Evolutionary conservation across 2,329 filamentous ascomycete species (phyloP).

Genomic region (Phyllosticta ampelicida): DNA sequence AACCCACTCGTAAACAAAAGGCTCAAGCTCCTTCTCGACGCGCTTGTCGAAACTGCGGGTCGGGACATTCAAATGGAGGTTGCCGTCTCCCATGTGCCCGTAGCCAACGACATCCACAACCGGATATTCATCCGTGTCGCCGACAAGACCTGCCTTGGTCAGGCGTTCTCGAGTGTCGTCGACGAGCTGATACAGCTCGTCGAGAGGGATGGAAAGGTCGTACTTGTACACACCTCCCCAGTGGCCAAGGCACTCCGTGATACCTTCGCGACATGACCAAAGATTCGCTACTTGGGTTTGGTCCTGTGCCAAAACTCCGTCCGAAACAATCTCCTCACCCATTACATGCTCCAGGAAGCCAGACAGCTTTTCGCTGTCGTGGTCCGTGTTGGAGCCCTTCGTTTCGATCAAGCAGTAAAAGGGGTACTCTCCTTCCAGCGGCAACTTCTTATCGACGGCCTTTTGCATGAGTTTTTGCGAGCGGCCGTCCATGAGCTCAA

Average conservation of each 20-base stretch:
- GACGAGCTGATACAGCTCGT: slow-evolving; percentile 79
- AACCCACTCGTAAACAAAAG: slow-evolving; percentile 97
- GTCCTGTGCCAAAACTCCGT: slow-evolving; percentile 87
- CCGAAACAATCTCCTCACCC: slow-evolving; percentile 71
- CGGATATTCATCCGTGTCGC: slow-evolving; percentile 61
- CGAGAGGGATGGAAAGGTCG: slow-evolving; percentile 85
- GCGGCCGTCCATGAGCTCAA: slow-evolving; percentile 88
- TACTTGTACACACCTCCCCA: slow-evolving; percentile 98
- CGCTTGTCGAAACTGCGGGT: slow-evolving; percentile 73
- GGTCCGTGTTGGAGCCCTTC: slow-evolving; percentile 85
- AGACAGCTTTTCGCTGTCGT: slow-evolving; percentile 84
- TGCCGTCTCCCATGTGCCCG: slow-evolving; percentile 95
- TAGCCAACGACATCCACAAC: slow-evolving; percentile 90
- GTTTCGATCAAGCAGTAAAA: slow-evolving; percentile 98
- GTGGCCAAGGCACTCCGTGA: slow-evolving; percentile 79
- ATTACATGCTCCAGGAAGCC: slow-evolving; percentile 86
- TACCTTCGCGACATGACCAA: slow-evolving; percentile 89
- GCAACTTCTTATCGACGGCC: slow-evolving; percentile 66
- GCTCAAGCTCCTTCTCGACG: slow-evolving; percentile 81
- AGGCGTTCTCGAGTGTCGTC: slow-evolving; percentile 71
- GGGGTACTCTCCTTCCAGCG: slow-evolving; percentile 71
- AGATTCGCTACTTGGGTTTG: slow-evolving; percentile 78
- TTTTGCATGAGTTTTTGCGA: slow-evolving; percentile 67
- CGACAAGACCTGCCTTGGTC: slow-evolving; percentile 59
- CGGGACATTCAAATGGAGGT: slow-evolving; percentile 85